Evolutionary conservation across 768 basidiomycete genomes (phyloP).

Genomic region (Lactarius trivialis): DNA sequence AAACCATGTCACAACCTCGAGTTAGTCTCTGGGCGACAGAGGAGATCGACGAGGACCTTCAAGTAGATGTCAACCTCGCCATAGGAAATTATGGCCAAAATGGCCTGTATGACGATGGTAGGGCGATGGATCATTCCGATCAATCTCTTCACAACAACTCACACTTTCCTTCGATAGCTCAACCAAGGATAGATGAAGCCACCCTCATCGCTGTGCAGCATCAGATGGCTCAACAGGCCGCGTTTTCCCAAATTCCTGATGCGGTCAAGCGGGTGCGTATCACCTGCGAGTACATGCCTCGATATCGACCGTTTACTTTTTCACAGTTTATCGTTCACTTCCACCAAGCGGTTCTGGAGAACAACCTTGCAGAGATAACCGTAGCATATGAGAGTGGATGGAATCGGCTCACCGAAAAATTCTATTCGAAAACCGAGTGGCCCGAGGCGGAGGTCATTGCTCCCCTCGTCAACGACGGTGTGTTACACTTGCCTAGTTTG

Average conservation of each 20-base stretch:
- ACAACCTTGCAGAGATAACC: slow-evolving; percentile 87
- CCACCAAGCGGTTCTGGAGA: slow-evolving; percentile 85
- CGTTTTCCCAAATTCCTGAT: slow-evolving; percentile 79
- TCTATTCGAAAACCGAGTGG: slow-evolving; percentile 92
- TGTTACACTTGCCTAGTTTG: slow-evolving; percentile 25
- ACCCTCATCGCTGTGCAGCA: slow-evolving; percentile 70
- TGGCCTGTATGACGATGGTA: slow-evolving; percentile 63
- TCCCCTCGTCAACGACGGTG: slow-evolving; percentile 88
- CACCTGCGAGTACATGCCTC: background rate
- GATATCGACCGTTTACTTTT: background rate
- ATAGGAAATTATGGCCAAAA: slow-evolving; percentile 66
- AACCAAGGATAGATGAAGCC: slow-evolving; percentile 65
- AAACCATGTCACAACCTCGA: slow-evolving; percentile 55
- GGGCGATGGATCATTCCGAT: slow-evolving; percentile 13
- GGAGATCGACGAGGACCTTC: slow-evolving; percentile 70
- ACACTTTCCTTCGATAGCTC: slow-evolving; percentile 27
- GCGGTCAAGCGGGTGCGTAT: slow-evolving; percentile 75
- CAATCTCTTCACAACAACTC: background rate
- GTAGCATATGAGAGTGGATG: slow-evolving; percentile 94
- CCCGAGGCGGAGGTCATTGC: slow-evolving; percentile 95
- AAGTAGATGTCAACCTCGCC: slow-evolving; percentile 61
- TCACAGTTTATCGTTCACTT: slow-evolving; percentile 91
- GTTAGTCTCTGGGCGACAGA: slow-evolving; percentile 72
- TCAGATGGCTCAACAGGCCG: slow-evolving; percentile 77
- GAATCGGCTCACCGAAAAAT: slow-evolving; percentile 96